phyloP scores from a whole-genome alignment of 2,329 filamentous ascomycete species.

The Blastomyces percursus region DNA sequence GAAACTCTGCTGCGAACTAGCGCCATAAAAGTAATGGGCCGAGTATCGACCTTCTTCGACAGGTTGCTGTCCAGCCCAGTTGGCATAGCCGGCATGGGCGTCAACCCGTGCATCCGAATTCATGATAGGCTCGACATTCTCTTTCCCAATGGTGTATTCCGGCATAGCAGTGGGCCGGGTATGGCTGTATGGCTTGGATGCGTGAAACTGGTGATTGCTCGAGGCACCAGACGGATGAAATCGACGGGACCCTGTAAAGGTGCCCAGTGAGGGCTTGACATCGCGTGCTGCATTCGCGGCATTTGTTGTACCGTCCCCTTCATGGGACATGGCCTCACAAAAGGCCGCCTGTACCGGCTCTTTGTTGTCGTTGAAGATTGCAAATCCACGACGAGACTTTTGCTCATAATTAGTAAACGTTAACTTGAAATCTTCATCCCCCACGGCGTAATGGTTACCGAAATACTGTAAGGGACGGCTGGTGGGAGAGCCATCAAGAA shows the following conservation, averaged over 20 bases:
- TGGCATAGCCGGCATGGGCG: slow-evolving; percentile 17
- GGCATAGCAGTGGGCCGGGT: slow-evolving; percentile 10
- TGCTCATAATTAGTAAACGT: slow-evolving; percentile 22
- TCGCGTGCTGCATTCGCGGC: not conserved
- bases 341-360: not conserved
- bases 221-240: not conserved
- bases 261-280: not conserved
- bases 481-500: slow-evolving; percentile 16
- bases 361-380: slow-evolving; percentile 29
- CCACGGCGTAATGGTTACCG: slow-evolving; percentile 16
- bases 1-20: slow-evolving; percentile 17
- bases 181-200: slow-evolving; percentile 11
- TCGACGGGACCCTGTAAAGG: not conserved
- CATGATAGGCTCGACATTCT: slow-evolving; percentile 30
- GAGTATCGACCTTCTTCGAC: slow-evolving; percentile 16
- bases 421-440: slow-evolving; percentile 27
- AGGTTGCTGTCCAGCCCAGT: slow-evolving; percentile 16
- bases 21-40: slow-evolving; percentile 21
- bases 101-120: slow-evolving; percentile 16
- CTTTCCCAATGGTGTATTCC: slow-evolving; percentile 20
- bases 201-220: slow-evolving; percentile 12
- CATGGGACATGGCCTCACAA: not conserved
- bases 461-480: slow-evolving; percentile 15
- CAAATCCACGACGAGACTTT: slow-evolving; percentile 23
- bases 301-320: not conserved